phyloP scores from a whole-genome alignment of 306 rosid genomes.

The Castanea sativa region DNA sequence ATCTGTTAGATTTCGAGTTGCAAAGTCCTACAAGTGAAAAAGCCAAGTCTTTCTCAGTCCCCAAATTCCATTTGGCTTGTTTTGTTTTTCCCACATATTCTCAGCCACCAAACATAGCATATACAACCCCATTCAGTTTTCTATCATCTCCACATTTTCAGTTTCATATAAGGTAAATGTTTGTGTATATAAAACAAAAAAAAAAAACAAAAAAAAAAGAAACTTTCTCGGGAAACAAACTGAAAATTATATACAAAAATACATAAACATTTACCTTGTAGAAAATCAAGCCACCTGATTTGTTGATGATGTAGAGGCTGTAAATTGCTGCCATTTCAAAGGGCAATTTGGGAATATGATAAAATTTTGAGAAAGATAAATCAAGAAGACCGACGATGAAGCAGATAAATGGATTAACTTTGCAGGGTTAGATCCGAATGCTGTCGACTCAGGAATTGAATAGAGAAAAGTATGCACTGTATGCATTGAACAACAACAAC shows the following conservation, averaged over 20 bases:
- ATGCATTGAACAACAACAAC: too few relatives aligned
- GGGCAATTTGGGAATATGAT: constrained; percentile 22
- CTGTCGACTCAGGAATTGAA: too few relatives aligned
- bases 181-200: too few relatives aligned
- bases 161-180: neutral
- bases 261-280: constrained; percentile 56
- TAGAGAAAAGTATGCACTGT: fast-evolving
- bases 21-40: neutral
- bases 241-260: neutral
- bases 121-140: neutral
- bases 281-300: constrained; percentile 92
- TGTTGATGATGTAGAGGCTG: constrained; percentile 90
- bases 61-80: neutral
- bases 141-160: neutral
- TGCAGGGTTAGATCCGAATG: too few relatives aligned
- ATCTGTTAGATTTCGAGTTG: neutral
- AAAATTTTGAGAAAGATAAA: too few relatives aligned
- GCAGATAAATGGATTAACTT: too few relatives aligned
- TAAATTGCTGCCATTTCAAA: constrained; percentile 79
- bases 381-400: too few relatives aligned
- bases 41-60: neutral
- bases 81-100: neutral
- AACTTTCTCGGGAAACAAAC: neutral
- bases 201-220: too few relatives aligned
- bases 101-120: neutral